Conservation (phyloP, 257 asterid species). For the Parsonsia alboflavescens region DNA sequence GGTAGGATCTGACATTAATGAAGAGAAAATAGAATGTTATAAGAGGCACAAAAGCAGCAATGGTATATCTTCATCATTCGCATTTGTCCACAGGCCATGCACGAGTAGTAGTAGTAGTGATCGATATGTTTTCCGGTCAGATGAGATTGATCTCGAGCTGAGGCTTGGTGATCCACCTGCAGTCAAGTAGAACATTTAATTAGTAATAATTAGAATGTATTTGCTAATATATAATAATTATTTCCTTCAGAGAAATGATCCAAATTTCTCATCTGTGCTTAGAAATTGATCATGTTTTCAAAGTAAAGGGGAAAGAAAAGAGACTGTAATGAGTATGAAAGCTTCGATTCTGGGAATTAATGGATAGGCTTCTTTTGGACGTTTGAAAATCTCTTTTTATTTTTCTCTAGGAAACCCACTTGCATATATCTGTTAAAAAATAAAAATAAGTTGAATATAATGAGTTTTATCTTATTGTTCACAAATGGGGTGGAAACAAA, state of each 20-base stretch:
- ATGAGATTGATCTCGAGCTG: slow-evolving; percentile 71
- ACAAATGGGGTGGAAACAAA: too few species aligned
- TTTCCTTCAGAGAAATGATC: background rate
- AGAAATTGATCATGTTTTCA: background rate
- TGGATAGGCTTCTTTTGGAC: background rate
- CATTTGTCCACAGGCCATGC: slow-evolving; percentile 18
- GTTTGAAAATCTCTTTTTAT: too few species aligned
- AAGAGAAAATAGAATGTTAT: background rate
- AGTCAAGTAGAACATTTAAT: slow-evolving; percentile 30
- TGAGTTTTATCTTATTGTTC: too few species aligned
- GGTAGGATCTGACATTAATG: background rate
- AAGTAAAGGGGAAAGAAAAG: too few species aligned
- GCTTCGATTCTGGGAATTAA: background rate
- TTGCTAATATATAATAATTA: background rate
- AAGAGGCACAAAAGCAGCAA: slow-evolving; percentile 31
- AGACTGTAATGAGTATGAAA: too few species aligned
- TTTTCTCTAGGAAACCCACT: too few species aligned
- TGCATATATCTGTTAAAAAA: too few species aligned
- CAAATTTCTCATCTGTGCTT: background rate
- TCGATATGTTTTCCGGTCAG: slow-evolving; percentile 21
- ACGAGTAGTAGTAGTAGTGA: slow-evolving; percentile 10
- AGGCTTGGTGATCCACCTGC: slow-evolving; percentile 55
- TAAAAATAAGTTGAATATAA: too few species aligned
- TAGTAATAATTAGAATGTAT: background rate
- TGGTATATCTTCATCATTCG: slow-evolving; percentile 11